Evolutionary conservation across 1,284 basidiomycete species (phyloP).

Genomic region (Cutaneotrichosporon spelunceum): DNA sequence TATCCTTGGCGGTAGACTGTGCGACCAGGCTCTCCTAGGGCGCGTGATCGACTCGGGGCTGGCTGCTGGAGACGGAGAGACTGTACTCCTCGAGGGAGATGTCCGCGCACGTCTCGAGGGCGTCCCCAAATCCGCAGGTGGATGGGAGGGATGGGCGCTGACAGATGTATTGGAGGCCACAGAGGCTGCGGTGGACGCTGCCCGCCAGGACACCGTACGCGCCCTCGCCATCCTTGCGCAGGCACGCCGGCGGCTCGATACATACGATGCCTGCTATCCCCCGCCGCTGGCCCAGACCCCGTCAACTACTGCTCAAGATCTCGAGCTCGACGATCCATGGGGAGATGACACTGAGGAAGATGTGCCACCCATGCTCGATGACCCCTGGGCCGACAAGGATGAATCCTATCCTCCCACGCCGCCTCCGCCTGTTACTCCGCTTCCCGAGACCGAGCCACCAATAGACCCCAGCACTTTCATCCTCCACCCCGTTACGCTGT

Average conservation of each 20-base stretch:
- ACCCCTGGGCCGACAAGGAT: constrained; percentile 32
- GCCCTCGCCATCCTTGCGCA: constrained; percentile 22
- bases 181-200: constrained; percentile 12
- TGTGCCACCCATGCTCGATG: constrained; percentile 25
- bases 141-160: constrained; percentile 6
- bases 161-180: constrained; percentile 3
- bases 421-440: not conserved
- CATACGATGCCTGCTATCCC: constrained; percentile 21
- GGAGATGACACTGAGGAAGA: constrained; percentile 50
- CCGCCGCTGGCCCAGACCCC: not conserved
- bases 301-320: constrained; percentile 5
- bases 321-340: constrained; percentile 70
- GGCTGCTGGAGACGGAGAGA: constrained; percentile 19
- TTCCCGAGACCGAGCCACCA: constrained; percentile 24
- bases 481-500: constrained; percentile 58
- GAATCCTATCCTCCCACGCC: not conserved
- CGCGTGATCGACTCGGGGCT: constrained; percentile 35
- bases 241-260: constrained; percentile 19
- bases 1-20: constrained; percentile 18
- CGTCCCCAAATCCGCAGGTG: not conserved
- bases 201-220: constrained; percentile 8
- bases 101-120: constrained; percentile 16
- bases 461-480: constrained; percentile 59
- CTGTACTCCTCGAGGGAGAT: constrained; percentile 20
- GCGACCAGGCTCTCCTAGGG: constrained; percentile 29